Conservation (phyloP, 1,284 basidiomycete species). For the Cerioporus squamosus region DNA sequence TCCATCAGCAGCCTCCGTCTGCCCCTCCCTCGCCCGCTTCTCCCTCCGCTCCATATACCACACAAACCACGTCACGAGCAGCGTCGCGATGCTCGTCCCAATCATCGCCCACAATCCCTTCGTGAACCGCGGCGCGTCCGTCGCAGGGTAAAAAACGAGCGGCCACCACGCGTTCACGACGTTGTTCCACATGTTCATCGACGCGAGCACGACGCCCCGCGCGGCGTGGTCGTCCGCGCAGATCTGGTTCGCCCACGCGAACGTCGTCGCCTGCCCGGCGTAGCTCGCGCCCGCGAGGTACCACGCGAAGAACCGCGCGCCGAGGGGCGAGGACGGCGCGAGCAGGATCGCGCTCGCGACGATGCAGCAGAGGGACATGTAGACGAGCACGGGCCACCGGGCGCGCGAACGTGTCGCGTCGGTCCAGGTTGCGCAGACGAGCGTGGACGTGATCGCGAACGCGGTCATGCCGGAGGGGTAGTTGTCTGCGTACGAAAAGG, state of each 20-base stretch:
- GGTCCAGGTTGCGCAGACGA: constrained; percentile 66
- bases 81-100: constrained; percentile 57
- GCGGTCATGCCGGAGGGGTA: constrained; percentile 71
- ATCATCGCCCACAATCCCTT: constrained; percentile 74
- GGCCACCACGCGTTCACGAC: constrained; percentile 75
- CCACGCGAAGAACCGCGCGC: constrained; percentile 70
- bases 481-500: constrained; percentile 47
- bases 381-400: constrained; percentile 69
- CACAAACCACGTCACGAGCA: constrained; percentile 57
- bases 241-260: constrained; percentile 77
- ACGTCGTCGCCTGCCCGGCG: constrained; percentile 71
- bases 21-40: constrained; percentile 13
- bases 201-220: constrained; percentile 67
- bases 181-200: constrained; percentile 80
- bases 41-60: constrained; percentile 60
- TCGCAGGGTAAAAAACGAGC: constrained; percentile 68
- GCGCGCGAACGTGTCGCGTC: constrained; percentile 50
- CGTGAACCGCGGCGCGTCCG: constrained; percentile 64
- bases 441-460: constrained; percentile 65
- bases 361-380: constrained; percentile 60
- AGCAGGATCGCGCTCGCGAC: constrained; percentile 61
- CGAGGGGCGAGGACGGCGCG: constrained; percentile 57
- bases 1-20: not conserved
- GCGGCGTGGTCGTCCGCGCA: constrained; percentile 71
- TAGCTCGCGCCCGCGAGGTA: constrained; percentile 69